These are phyloP conservation scores for Tolypocladium tundrense DNA, from an alignment of 2,329 filamentous ascomycete species.

Conservation along the genomic window DNA sequence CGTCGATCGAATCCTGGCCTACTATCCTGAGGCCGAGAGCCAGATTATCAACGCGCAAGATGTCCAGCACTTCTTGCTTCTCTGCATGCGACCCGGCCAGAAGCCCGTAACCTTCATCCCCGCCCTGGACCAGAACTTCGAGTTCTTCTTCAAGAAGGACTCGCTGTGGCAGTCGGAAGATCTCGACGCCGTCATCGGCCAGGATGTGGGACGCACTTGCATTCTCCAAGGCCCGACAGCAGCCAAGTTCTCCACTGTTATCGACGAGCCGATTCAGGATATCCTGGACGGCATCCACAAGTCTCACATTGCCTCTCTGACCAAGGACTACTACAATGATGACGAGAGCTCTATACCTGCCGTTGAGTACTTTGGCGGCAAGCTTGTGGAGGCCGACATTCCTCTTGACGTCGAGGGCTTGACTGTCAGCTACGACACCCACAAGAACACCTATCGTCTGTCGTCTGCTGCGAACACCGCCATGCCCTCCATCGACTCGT, in stretches of 20 bases:
- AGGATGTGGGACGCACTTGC: conserved; percentile 92
- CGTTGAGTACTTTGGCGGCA: conserved; percentile 92
- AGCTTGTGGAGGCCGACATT: conserved; percentile 60
- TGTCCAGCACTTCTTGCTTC: conserved; percentile 88
- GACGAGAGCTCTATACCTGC: conserved; percentile 67
- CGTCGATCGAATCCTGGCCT: conserved; percentile 66
- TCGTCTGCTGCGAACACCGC: conserved; percentile 63
- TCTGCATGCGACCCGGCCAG: conserved; percentile 85
- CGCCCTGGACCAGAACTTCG: conserved; percentile 90
- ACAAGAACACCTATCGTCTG: conserved; percentile 78
- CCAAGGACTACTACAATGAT: conserved; percentile 68
- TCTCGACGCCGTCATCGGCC: conserved; percentile 85
- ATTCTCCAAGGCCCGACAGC: conserved; percentile 93
- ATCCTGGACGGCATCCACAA: conserved; percentile 89
- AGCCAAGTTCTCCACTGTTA: conserved; percentile 75
- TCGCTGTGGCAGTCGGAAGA: conserved; percentile 99
- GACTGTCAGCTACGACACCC: conserved; percentile 64
- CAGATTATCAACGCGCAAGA: conserved; percentile 98
- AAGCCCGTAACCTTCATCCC: conserved; percentile 97
- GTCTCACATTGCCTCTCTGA: conserved; percentile 71
- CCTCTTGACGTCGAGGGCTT: conserved; percentile 78
- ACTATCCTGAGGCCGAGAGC: conserved; percentile 76
- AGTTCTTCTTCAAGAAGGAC: conserved; percentile 99
- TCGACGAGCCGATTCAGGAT: conserved; percentile 90
- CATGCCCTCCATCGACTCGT: conserved; percentile 70